Base-by-base conservation (phyloP, 345 rosid genomes). In the Aquilaria malaccensis region DNA sequence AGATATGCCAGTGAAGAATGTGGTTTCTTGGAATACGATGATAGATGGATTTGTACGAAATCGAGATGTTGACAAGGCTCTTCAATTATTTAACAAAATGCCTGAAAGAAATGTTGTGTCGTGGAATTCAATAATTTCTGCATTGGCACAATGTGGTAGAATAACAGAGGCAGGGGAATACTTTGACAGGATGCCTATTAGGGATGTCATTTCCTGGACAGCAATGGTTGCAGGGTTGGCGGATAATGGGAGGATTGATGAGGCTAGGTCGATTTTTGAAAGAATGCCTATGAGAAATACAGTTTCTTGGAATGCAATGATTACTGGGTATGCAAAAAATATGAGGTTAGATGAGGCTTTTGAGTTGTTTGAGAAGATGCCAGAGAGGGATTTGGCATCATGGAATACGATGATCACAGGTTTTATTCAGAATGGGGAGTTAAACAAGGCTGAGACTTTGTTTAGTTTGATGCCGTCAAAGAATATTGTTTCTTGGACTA, bases 331-430 rank as follows among this genome's bases (percentile, higher is more conserved):
- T 62, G 74, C 88, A 0, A 77, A 76, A 60, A 83, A 82, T 67
- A 72, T 58, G 65, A 80, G 80, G 67, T 49, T 80, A 22, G 65
- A 51, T 11, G 90, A 84, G 73, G 90, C 96, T 69, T 77, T 79
- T 33, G 71, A 74, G 43, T 66, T 84, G 56, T 86, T 86, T 60
- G 70, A 73, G 62, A 59, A 61, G 66, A 86, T 86, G 85, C 87
- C 87, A 0, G 77, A 80, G 41, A 77, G 86, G 72, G 79, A 88
- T 61, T 48, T 79, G 47, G 74, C 87, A 9, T 88, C 94, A 2
- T 88, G 93, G 96, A 88, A 88, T 68, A 78, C 87, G 0, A 88
- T 86, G 83, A 79, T 86, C 72, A 82, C 87, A 1, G 87, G 90
- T 41, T 71, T 84, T 68, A 79, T 76, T 51, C 75, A 76, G 63